Conservation (phyloP, 2,329 filamentous ascomycete species). For the Fusarium sp. region DNA sequence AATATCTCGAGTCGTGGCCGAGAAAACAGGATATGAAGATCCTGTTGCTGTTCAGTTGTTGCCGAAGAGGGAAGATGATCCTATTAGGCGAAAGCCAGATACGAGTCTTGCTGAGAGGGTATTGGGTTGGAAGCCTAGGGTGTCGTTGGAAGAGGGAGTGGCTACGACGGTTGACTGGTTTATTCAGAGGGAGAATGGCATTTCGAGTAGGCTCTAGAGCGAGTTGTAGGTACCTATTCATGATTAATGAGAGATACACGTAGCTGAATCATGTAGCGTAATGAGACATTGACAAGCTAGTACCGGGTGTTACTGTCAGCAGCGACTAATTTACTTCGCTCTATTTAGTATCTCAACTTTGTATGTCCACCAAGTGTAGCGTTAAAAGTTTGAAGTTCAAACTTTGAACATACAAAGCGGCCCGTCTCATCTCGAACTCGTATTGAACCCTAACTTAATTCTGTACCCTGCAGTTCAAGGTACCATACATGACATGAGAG, state of each 20-base stretch:
- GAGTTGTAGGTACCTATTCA: accelerated
- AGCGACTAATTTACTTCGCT: accelerated
- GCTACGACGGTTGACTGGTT: constrained; percentile 36
- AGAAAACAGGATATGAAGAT: constrained; percentile 6
- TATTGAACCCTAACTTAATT: background rate
- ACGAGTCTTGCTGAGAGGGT: constrained; percentile 15
- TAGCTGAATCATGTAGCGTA: background rate
- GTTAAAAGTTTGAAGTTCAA: background rate
- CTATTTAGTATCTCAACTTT: accelerated
- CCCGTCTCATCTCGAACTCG: background rate
- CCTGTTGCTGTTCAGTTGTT: constrained; percentile 22
- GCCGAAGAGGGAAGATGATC: constrained; percentile 34
- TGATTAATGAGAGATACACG: background rate
- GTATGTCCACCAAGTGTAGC: too few relatives aligned
- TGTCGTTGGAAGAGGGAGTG: constrained; percentile 27
- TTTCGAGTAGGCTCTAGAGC: constrained; percentile 20
- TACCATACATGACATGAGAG: background rate
- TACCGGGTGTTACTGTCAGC: accelerated
- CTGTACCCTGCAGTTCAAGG: too few relatives aligned
- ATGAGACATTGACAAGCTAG: accelerated
- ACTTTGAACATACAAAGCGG: background rate
- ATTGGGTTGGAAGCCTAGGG: constrained; percentile 25
- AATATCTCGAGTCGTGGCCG: constrained; percentile 27
- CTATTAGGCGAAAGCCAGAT: constrained; percentile 31
- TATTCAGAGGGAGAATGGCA: constrained; percentile 13